Percentiles rank a stretch among this genome's conserved stretches.
These are phyloP conservation scores for Metarhizium robertsii DNA, from an alignment of 2,329 filamentous ascomycete species.

Conservation along the genomic window DNA sequence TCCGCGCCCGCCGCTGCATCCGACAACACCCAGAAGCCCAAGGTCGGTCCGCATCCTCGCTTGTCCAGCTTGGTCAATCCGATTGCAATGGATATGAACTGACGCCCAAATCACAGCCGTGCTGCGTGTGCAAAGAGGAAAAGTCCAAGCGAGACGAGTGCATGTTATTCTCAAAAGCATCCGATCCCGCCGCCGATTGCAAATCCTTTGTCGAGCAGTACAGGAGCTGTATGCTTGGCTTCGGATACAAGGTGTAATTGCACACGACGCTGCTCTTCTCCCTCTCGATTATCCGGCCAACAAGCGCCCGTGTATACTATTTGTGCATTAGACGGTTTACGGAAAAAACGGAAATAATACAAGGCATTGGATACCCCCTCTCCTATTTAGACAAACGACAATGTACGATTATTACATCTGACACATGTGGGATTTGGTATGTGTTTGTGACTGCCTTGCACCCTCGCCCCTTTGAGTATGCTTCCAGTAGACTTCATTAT, in stretches of 20 bases:
- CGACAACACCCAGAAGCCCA: constrained; percentile 30
- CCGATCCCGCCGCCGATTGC: constrained; percentile 79
- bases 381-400: not conserved
- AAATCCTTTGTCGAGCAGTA: constrained; percentile 75
- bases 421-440: not conserved
- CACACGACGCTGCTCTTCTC: not conserved
- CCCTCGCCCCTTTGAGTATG: not conserved
- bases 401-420: not conserved
- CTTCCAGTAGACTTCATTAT: not conserved
- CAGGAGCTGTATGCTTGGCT: constrained; percentile 84
- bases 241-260: constrained; percentile 65
- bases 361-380: constrained; percentile 3
- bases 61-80: not conserved
- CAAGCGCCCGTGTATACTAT: constrained; percentile 14
- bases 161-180: constrained; percentile 89
- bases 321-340: constrained; percentile 8
- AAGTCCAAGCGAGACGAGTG: constrained; percentile 92
- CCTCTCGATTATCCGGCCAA: not conserved
- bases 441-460: not conserved
- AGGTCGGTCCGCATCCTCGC: constrained; percentile 20
- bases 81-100: not conserved
- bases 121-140: constrained; percentile 95
- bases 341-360: constrained; percentile 3
- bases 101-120: constrained; percentile 54
- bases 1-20: constrained; percentile 20